Percentiles rank a stretch among this genome's conserved stretches.
Evolutionary conservation across 305 asterid genomes (phyloP).

Genomic region (Coffea humblotiana): DNA sequence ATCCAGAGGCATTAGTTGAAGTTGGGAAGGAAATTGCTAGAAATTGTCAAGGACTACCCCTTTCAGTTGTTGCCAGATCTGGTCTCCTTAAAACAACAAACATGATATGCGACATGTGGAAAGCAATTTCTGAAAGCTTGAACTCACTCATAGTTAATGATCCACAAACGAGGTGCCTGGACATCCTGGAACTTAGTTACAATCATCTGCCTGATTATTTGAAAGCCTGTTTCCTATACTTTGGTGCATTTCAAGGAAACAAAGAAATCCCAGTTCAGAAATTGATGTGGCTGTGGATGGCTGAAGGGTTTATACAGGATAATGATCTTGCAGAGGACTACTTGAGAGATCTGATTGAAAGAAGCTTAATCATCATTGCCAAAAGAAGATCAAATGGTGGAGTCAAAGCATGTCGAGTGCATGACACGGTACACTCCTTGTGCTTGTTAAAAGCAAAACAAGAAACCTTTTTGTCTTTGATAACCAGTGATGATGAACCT

Average conservation of each 20-base stretch:
- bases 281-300: conserved; percentile 22
- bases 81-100: conserved; percentile 20
- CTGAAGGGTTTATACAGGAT: conserved; percentile 24
- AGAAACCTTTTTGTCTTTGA: conserved; percentile 12
- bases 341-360: conserved; percentile 26
- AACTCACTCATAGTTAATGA: neutral
- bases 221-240: conserved; percentile 23
- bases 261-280: conserved; percentile 14
- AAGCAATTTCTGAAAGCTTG: neutral
- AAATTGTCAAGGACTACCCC: conserved; percentile 26
- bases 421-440: conserved; percentile 14
- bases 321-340: conserved; percentile 15
- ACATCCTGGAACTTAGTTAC: conserved; percentile 26
- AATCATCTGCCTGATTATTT: conserved; percentile 19
- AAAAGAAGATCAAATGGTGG: conserved; percentile 11
- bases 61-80: conserved; percentile 15
- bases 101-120: conserved; percentile 7
- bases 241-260: conserved; percentile 16
- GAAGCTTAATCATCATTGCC: neutral
- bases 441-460: conserved; percentile 15
- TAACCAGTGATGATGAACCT: neutral
- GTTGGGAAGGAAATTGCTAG: conserved; percentile 22
- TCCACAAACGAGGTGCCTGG: conserved; percentile 11
- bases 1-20: conserved; percentile 14
- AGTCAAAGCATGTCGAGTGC: conserved; percentile 22